phyloP scores from a whole-genome alignment of 2,329 filamentous ascomycete genomes.

The Penicillium sp. region DNA sequence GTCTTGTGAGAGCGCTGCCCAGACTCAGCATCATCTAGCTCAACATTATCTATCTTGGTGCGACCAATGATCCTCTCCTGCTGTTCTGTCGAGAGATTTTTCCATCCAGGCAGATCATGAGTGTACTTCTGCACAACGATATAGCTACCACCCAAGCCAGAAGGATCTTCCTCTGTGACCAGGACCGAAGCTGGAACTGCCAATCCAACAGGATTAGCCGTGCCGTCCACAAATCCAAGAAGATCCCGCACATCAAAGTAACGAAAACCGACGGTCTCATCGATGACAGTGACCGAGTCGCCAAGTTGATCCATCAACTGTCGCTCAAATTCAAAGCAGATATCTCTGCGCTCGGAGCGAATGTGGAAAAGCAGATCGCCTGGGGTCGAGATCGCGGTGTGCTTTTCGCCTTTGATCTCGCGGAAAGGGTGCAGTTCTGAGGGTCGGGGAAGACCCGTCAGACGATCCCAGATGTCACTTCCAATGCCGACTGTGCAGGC shows the following conservation, averaged over 20 bases:
- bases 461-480: slow-evolving; percentile 50
- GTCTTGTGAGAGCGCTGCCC: slow-evolving; percentile 56
- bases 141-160: slow-evolving; percentile 53
- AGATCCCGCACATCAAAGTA: slow-evolving; percentile 61
- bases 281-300: slow-evolving; percentile 48
- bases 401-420: slow-evolving; percentile 47
- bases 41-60: slow-evolving; percentile 57
- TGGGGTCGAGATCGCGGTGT: slow-evolving; percentile 55
- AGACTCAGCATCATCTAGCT: slow-evolving; percentile 52
- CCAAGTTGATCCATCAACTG: slow-evolving; percentile 53
- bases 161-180: slow-evolving; percentile 44
- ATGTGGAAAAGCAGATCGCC: slow-evolving; percentile 61
- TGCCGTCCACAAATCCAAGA: slow-evolving; percentile 60
- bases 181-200: slow-evolving; percentile 47
- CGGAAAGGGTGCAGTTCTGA: slow-evolving; percentile 53
- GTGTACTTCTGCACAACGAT: slow-evolving; percentile 60
- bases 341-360: slow-evolving; percentile 54
- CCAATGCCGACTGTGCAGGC: slow-evolving; percentile 57
- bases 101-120: slow-evolving; percentile 53
- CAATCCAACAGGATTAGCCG: slow-evolving; percentile 55
- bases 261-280: slow-evolving; percentile 57
- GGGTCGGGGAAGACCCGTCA: slow-evolving; percentile 49
- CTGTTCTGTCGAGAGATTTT: slow-evolving; percentile 46
- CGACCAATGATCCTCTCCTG: slow-evolving; percentile 59
- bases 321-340: slow-evolving; percentile 59